phyloP scores from a whole-genome alignment of 2,329 filamentous ascomycete species.

The Zymoseptoria brevis region DNA sequence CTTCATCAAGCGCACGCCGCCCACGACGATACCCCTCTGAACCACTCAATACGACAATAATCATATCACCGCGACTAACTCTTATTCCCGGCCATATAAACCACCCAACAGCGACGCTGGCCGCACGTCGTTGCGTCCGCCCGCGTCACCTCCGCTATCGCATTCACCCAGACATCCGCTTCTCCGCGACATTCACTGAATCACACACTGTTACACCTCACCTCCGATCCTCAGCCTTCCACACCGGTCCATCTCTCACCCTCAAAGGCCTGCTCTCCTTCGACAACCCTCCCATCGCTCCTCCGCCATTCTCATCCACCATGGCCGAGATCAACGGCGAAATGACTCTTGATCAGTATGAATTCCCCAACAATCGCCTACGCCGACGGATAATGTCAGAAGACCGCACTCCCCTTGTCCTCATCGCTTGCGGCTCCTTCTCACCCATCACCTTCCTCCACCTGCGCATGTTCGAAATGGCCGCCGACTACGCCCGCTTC shows the following conservation, averaged over 20 bases:
- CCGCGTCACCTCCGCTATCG: background rate
- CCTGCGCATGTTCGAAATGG: slow-evolving; percentile 83
- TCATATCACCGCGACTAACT: background rate
- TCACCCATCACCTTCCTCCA: slow-evolving; percentile 53
- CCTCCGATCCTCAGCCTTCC: background rate
- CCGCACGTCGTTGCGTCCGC: background rate
- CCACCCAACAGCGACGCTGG: background rate
- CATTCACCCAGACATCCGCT: background rate
- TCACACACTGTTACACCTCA: background rate
- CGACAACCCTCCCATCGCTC: background rate
- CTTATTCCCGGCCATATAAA: background rate
- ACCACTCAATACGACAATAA: no score
- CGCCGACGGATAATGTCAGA: slow-evolving; percentile 49
- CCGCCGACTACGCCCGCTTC: slow-evolving; percentile 68
- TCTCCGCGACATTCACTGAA: background rate
- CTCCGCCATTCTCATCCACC: slow-evolving; percentile 2
- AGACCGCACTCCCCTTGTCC: slow-evolving; percentile 54
- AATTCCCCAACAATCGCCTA: slow-evolving; percentile 55
- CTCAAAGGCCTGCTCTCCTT: background rate
- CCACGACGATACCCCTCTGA: no score
- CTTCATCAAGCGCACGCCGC: no score
- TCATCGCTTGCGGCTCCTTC: slow-evolving; percentile 59
- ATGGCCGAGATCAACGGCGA: slow-evolving; percentile 21
- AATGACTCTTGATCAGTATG: slow-evolving; percentile 44
- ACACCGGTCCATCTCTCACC: background rate